phyloP scores from a whole-genome alignment of 495 filamentous ascomycete species.

The Lophiotrema nucula region DNA sequence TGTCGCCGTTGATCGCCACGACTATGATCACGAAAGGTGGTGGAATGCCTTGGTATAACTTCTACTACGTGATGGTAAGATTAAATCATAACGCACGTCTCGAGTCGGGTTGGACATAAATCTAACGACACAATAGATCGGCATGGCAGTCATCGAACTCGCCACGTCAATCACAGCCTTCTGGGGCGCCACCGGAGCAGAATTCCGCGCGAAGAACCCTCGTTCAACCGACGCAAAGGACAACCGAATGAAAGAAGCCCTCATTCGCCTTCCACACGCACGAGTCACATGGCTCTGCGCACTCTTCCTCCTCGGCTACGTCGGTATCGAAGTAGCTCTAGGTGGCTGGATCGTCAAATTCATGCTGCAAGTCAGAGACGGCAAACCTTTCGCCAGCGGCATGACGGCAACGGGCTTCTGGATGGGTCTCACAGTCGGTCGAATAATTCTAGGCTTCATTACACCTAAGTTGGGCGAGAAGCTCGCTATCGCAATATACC shows the following conservation, averaged over 20 bases:
- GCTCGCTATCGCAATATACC: conserved; percentile 53
- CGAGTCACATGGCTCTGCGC: conserved; percentile 74
- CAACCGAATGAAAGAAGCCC: conserved; percentile 56
- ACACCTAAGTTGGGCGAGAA: conserved; percentile 63
- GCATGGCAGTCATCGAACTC: conserved; percentile 61
- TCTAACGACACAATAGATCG: conserved; percentile 59
- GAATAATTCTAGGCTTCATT: conserved; percentile 61
- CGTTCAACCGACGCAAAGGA: conserved; percentile 43
- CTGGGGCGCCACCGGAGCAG: conserved; percentile 63
- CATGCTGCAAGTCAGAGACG: conserved; percentile 60
- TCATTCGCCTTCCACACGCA: conserved; percentile 48
- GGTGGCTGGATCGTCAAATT: conserved; percentile 71
- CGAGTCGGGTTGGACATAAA: too few relatives aligned
- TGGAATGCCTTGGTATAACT: conserved; percentile 54
- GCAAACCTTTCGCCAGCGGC: conserved; percentile 54
- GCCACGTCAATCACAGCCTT: conserved; percentile 57
- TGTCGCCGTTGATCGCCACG: conserved; percentile 58
- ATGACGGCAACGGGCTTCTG: conserved; percentile 67
- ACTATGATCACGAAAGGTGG: conserved; percentile 52
- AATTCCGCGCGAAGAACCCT: conserved; percentile 55
- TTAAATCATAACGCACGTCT: too few relatives aligned
- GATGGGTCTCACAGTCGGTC: conserved; percentile 62
- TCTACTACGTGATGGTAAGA: conserved; percentile 62
- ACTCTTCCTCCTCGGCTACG: conserved; percentile 74
- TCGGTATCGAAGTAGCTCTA: conserved; percentile 81